Base-by-base conservation (phyloP, 768 basidiomycete genomes). In the Daedalea quercina region DNA sequence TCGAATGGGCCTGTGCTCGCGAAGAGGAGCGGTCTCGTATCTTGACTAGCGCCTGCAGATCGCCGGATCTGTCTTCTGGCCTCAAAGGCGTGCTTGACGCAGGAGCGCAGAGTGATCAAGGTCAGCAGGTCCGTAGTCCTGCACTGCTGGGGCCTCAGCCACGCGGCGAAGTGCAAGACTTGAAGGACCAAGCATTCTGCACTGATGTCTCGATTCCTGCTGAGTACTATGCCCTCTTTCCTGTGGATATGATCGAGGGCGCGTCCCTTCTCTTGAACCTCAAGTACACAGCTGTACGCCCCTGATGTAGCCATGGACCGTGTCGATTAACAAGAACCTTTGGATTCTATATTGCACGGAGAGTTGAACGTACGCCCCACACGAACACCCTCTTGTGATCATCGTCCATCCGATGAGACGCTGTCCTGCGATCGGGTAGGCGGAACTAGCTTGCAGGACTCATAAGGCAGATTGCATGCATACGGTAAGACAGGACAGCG, bases 1-100 rank as follows among this genome's bases (percentile, higher is more conserved):
- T 76, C 12, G 75, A 76, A 56, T 76, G 74, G 75, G 75, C 74
- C 13, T 76, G 75, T 55, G 69, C 74, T 23, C 69, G 65, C 43
- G 66, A 68, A 20, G 56, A 69, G 17, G 74, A 72, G 53, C 73
- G 72, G 20, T 13, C 24, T 46, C 51, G n/a, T 31, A 50, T 43
- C 34, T 48, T 13, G 31, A 50, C 44, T 25, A 49, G 25, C 35
- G 46, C 22, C 17, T 37, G 41, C 37, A 50, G 12, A 19, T 26
- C 23, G 24, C 13, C 52, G 4, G 37, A 40, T 15, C 7, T 15
- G 37, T 40, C 37, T 15, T 40, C 37, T 12, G 43, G 31, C 24
- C 50, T 50, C 54, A 28, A 57, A 63, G 8, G 59, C 65, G 28
- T 11, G 11, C 6, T 4, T 4, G 28, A 6, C 11, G 28, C 28